Conservation (phyloP, 208 protist species). For the Trypanosoma theileri region DNA sequence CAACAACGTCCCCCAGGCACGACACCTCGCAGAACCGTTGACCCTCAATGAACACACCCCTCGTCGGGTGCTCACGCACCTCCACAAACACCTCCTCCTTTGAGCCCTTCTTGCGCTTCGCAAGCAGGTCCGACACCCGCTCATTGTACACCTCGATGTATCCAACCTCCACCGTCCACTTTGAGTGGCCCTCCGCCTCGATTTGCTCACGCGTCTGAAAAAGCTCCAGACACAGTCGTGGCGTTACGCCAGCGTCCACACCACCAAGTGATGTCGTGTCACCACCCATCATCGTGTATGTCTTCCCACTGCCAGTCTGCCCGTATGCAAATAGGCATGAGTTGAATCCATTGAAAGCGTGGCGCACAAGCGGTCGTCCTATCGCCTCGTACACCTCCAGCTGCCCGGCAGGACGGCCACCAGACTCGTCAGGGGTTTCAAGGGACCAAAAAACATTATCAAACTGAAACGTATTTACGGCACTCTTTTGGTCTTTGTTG, state of each 20-base stretch:
- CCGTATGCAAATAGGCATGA: constrained; percentile 68
- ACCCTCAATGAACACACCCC: constrained; percentile 45
- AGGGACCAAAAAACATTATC: constrained; percentile 71
- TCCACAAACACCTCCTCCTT: constrained; percentile 31
- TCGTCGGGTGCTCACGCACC: constrained; percentile 33
- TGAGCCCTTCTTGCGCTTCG: constrained; percentile 24
- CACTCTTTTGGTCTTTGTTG: not conserved
- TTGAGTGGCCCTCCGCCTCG: constrained; percentile 26
- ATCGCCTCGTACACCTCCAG: constrained; percentile 50
- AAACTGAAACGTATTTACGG: constrained; percentile 51
- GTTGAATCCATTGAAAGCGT: constrained; percentile 65
- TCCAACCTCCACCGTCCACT: constrained; percentile 62
- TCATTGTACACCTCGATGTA: constrained; percentile 92
- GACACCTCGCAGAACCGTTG: constrained; percentile 25
- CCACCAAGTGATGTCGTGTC: constrained; percentile 27
- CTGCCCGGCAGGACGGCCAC: constrained; percentile 36
- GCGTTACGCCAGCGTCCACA: constrained; percentile 35
- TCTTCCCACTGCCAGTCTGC: constrained; percentile 59
- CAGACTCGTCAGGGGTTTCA: constrained; percentile 34
- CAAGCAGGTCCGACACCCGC: constrained; percentile 76
- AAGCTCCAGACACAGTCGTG: constrained; percentile 33
- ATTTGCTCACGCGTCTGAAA: constrained; percentile 17
- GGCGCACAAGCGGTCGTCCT: constrained; percentile 43
- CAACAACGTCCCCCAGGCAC: constrained; percentile 26
- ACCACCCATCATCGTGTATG: constrained; percentile 50